Base-by-base conservation (phyloP, 164 flowering plant species). In the Vitis cinerea region DNA sequence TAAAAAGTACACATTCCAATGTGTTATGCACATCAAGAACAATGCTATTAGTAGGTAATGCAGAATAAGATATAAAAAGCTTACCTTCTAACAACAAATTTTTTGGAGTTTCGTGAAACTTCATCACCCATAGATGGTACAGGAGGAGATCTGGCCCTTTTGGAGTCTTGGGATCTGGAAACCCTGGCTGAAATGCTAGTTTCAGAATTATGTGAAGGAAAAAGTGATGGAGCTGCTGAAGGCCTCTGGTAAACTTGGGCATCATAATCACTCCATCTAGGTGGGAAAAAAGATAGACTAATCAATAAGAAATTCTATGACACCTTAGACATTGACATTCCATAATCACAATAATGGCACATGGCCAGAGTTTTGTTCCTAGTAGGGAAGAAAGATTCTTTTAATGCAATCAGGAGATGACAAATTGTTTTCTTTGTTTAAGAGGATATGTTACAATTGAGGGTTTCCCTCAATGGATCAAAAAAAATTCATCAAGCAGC, bases 121-220 rank as follows among this genome's bases (percentile, higher is more conserved):
- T 66, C 67, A 59, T 69, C 76, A 71, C 67, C 37, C 44, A 51
- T 8, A 37, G 72, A 65, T 4, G 13, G 58, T 49, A 67, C 17
- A 59, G 74, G 64, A 57, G 83, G 79, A 31, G 79, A 70, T 44
- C 75, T 73, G 58, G 59, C 66, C 37, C 76, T 75, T 66, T 69
- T 63, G n/a, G 48, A 27, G 29, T 83, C 74, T 47, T 70, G 85
- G 31, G 59, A 59, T 69, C 71, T 66, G 31, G 78, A 50, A 71
- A 62, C 56, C 50, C 57, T 74, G 59, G 73, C 71, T 10, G 65
- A 58, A 12, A 31, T 27, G 10, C 72, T 59, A 47, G 74, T 68
- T 65, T 77, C 75, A 63, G 70, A 56, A 76, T 44, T 71, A 49
- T 62, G 74, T 4, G 79, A 63, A 63, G 70, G 68, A 78, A 55